phyloP scores from a whole-genome alignment of 2,329 filamentous ascomycete genomes.

The Helminthosporium solani region DNA sequence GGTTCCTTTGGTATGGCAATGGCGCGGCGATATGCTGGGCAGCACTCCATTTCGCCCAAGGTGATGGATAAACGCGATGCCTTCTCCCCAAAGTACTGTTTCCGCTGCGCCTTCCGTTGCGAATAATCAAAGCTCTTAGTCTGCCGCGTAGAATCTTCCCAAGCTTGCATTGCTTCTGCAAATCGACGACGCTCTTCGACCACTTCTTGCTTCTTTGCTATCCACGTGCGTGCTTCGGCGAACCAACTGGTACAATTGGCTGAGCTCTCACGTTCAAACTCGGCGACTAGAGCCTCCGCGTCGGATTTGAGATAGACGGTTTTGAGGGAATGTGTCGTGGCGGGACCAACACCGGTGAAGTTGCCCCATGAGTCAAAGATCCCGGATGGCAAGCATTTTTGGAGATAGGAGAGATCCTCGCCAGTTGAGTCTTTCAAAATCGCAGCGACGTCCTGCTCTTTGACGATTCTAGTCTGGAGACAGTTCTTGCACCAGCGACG shows the following conservation, averaged over 20 bases:
- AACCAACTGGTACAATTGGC: constrained; percentile 19
- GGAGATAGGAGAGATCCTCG: constrained; percentile 30
- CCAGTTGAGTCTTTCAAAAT: constrained; percentile 34
- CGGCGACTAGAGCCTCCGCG: constrained; percentile 28
- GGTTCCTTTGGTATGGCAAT: constrained; percentile 43
- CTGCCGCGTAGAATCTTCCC: constrained; percentile 36
- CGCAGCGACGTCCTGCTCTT: background rate
- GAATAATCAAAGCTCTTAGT: constrained; percentile 32
- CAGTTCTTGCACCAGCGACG: constrained; percentile 46
- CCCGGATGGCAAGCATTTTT: constrained; percentile 34
- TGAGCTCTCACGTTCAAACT: constrained; percentile 20
- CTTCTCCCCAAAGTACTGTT: constrained; percentile 40
- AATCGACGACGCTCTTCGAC: constrained; percentile 36
- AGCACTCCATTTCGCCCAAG: constrained; percentile 36
- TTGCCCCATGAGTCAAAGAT: constrained; percentile 44
- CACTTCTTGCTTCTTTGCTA: constrained; percentile 23
- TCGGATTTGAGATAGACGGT: constrained; percentile 35
- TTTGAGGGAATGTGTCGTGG: constrained; percentile 35
- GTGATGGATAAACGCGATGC: constrained; percentile 42
- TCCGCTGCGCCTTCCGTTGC: constrained; percentile 36
- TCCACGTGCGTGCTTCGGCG: constrained; percentile 24
- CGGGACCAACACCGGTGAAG: constrained; percentile 39
- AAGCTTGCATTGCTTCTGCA: constrained; percentile 40
- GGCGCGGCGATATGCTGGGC: constrained; percentile 42
- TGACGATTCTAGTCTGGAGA: constrained; percentile 30